Conservation (phyloP, 2,329 filamentous ascomycete species). For the Cercospora zeina region DNA sequence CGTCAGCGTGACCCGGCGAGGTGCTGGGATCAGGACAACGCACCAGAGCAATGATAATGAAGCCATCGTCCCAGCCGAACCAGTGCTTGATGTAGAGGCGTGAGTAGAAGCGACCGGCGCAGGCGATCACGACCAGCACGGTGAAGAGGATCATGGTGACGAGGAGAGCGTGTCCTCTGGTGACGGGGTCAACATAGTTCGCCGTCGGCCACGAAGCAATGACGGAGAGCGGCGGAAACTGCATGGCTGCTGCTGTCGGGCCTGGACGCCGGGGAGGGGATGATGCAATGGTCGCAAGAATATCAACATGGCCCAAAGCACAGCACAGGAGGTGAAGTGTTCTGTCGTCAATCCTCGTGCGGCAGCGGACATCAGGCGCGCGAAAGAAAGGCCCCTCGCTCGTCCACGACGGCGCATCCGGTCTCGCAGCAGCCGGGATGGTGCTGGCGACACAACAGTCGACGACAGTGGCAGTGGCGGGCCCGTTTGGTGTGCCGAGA, state of each 20-base stretch:
- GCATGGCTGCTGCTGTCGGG: slow-evolving; percentile 26
- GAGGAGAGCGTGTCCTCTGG: slow-evolving; percentile 44
- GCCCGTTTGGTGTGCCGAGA: background rate
- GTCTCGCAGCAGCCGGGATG: slow-evolving; percentile 8
- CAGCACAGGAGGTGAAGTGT: background rate
- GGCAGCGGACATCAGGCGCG: background rate
- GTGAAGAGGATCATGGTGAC: slow-evolving; percentile 46
- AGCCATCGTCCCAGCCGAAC: slow-evolving; percentile 48
- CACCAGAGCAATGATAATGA: slow-evolving; percentile 47
- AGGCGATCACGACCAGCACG: slow-evolving; percentile 41
- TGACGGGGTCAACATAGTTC: slow-evolving; percentile 47
- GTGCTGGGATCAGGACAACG: background rate
- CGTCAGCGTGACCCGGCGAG: background rate
- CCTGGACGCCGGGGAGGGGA: background rate
- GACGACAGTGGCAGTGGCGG: too few relatives aligned
- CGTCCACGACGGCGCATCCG: background rate
- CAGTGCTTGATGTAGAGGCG: slow-evolving; percentile 45
- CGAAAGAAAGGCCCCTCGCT: background rate
- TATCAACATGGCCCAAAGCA: slow-evolving; percentile 17
- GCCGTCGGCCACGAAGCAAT: slow-evolving; percentile 44
- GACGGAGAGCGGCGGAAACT: slow-evolving; percentile 38
- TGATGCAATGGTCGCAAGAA: background rate
- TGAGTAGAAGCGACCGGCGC: slow-evolving; percentile 45
- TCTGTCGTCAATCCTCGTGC: background rate
- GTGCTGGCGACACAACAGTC: too few relatives aligned